A percentile compares a stretch with the other conserved stretches of the same genome.
phyloP scores from a whole-genome alignment of 2,329 filamentous ascomycete genomes.

The Cryphonectria carpinicola region DNA sequence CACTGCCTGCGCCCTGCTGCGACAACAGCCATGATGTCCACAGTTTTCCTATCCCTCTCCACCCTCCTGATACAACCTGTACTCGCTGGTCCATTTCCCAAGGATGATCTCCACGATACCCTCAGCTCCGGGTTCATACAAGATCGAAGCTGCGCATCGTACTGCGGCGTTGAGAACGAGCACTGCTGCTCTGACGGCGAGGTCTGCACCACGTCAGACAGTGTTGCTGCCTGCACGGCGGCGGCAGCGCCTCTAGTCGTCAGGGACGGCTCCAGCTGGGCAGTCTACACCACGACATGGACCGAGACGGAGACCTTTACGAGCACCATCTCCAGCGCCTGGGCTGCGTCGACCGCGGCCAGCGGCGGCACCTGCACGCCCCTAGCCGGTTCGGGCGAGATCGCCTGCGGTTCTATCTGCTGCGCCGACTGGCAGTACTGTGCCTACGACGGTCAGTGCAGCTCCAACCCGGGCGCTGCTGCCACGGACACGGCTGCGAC shows the following conservation, averaged over 20 bases:
- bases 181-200: conserved; percentile 57
- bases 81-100: conserved; percentile 54
- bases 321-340: conserved; percentile 58
- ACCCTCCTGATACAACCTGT: conserved; percentile 43
- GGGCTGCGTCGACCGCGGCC: conserved; percentile 50
- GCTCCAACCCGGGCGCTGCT: conserved; percentile 46
- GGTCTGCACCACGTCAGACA: conserved; percentile 55
- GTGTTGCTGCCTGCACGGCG: conserved; percentile 54
- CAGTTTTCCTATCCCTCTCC: conserved; percentile 35
- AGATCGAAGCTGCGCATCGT: conserved; percentile 52
- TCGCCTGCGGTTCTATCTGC: conserved; percentile 70
- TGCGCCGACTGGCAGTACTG: conserved; percentile 74
- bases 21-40: conserved; percentile 17
- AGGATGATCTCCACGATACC: conserved; percentile 51
- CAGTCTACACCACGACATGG: conserved; percentile 60
- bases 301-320: conserved; percentile 64
- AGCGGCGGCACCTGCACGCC: conserved; percentile 55
- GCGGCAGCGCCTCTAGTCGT: conserved; percentile 34
- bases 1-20: conserved; percentile 12
- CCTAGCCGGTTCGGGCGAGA: conserved; percentile 52
- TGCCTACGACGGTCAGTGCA: conserved; percentile 60
- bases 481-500: conserved; percentile 48
- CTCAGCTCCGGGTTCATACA: conserved; percentile 55
- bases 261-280: conserved; percentile 34
- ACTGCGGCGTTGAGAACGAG: conserved; percentile 59